Evolutionary conservation across 169 alveolate species (phyloP), one percentile per base, ranked within the genome.

Genomic region (Cardiosporidium cionae): DNA sequence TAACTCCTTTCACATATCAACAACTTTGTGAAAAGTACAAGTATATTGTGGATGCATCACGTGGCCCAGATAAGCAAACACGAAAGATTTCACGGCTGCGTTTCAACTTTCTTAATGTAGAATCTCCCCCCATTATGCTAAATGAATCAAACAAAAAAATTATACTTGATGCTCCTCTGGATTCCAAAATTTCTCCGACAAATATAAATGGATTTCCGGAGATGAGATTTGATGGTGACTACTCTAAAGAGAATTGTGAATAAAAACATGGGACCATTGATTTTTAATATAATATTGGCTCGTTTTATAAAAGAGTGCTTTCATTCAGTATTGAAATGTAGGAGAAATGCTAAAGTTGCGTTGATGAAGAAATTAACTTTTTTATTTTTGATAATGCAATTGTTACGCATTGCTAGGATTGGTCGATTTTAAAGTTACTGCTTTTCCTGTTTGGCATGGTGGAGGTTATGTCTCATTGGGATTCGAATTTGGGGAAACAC

Each of bases 381-480:
- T n/a, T n/a, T n/a, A n/a, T n/a, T n/a, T n/a, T n/a, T n/a, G n/a
- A n/a, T n/a, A n/a, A n/a, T n/a, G n/a, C n/a, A n/a, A n/a, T n/a
- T n/a, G n/a, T n/a, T n/a, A n/a, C n/a, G n/a, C n/a, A n/a, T n/a
- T n/a, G 16, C 16, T 44, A 16, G 58, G 58, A 16, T 44, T 44
- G n/a, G 16, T 44, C 27, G 58, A 44, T 44, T 44, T 44, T n/a
- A 44, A n/a, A 32, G 7, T 66, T 3, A 29, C 7, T 16, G 52
- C 78, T 22, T 53, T 76, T 28, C 83, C 83, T 0, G 72, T 68
- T 2, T 76, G 28, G 32, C 83, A 76, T 52, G 83, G 83, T 5
- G 78, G 78, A 5, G 5, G 32, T 0, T 76, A 76, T 54, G 74
- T 70, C 44, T 76, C 72, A 7, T 25, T 63, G 6, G 83, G 79